A percentile compares a stretch with the other conserved stretches of the same genome.
These are phyloP conservation scores for Naganishia randhawae DNA, from an alignment of 768 basidiomycete genomes.

Conservation along the genomic window DNA sequence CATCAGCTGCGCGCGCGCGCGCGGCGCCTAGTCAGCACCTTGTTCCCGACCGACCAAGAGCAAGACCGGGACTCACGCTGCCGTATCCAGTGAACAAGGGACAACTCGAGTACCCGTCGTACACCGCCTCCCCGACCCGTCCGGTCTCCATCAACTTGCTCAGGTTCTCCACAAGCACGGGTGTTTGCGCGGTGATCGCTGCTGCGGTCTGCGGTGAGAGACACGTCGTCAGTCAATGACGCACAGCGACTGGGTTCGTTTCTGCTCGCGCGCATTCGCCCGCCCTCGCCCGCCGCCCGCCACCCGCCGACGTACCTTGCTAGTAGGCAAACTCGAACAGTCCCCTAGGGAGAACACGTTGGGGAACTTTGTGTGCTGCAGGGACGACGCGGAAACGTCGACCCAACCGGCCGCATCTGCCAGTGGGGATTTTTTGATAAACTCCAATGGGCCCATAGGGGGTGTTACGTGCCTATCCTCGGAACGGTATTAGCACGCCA, in stretches of 20 bases:
- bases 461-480: conserved; percentile 64
- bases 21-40: conserved; percentile 56
- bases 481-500: background rate
- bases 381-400: conserved; percentile 71
- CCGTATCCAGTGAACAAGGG: conserved; percentile 37
- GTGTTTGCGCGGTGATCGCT: conserved; percentile 84
- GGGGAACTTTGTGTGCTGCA: conserved; percentile 75
- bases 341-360: conserved; percentile 94
- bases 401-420: conserved; percentile 85
- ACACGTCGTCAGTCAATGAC: background rate
- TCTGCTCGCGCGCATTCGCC: no score
- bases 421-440: conserved; percentile 56
- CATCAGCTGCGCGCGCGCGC: conserved; percentile 55
- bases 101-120: conserved; percentile 63
- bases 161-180: conserved; percentile 84
- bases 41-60: conserved; percentile 62
- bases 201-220: conserved; percentile 64
- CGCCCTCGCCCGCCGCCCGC: no score
- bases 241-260: background rate
- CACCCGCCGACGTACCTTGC: conserved; percentile 61
- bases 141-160: conserved; percentile 72
- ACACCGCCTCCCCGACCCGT: conserved; percentile 63
- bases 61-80: conserved; percentile 5
- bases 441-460: conserved; percentile 83
- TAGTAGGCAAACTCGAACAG: conserved; percentile 83